Percentiles rank a stretch among this genome's conserved stretches.
Conservation (phyloP, 805 yeast species). For the Deakozyma indianensis region DNA sequence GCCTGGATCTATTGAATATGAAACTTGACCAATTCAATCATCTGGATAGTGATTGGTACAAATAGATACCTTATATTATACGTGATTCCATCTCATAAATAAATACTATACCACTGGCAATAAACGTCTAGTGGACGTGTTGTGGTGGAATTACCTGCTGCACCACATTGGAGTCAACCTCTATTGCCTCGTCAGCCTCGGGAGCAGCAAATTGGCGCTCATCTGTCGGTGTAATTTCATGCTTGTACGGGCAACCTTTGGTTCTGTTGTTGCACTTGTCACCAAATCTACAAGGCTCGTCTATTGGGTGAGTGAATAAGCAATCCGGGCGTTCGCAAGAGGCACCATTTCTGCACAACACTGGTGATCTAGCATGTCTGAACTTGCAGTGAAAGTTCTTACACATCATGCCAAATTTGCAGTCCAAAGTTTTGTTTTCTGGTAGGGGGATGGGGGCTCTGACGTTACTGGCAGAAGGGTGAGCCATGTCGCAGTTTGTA, state of each 20-base stretch:
- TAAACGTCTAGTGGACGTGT: too few species aligned
- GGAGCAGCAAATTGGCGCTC: slow-evolving; percentile 58
- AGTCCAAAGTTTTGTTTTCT: slow-evolving; percentile 58
- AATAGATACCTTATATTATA: neutral
- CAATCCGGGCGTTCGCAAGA: slow-evolving; percentile 71
- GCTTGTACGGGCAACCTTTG: slow-evolving; percentile 47
- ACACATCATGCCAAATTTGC: slow-evolving; percentile 67
- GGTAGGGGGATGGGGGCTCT: slow-evolving; percentile 16
- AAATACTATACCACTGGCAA: too few species aligned
- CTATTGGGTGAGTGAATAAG: slow-evolving; percentile 66
- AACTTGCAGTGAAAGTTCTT: slow-evolving; percentile 66
- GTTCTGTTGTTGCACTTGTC: slow-evolving; percentile 53
- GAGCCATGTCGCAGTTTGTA: slow-evolving; percentile 54
- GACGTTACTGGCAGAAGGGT: slow-evolving; percentile 57
- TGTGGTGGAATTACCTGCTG: too few species aligned
- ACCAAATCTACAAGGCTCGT: slow-evolving; percentile 70
- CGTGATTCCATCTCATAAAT: too few species aligned
- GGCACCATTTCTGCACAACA: slow-evolving; percentile 71
- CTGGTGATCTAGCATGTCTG: slow-evolving; percentile 67
- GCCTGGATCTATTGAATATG: slow-evolving; percentile 7
- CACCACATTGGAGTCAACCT: neutral
- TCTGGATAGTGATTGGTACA: neutral
- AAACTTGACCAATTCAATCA: slow-evolving; percentile 10
- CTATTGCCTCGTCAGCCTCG: neutral
- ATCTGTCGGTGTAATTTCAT: slow-evolving; percentile 32